These are phyloP conservation scores for Argentina anserina DNA, from an alignment of 306 rosid genomes.

Conservation along the genomic window DNA sequence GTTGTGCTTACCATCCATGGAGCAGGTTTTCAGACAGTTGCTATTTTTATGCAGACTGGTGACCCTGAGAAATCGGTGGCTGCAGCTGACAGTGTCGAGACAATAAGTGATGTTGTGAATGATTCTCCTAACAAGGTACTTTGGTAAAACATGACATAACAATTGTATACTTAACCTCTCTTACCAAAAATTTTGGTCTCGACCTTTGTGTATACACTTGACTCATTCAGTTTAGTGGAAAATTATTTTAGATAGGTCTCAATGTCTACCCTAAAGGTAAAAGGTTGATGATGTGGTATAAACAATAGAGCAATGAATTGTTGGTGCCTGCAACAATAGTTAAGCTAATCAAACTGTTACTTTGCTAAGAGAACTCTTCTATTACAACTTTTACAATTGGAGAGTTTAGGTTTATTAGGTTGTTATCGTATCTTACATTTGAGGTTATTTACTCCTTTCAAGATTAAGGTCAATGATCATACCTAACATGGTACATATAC, in stretches of 20 bases:
- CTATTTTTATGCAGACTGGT: conserved; percentile 99
- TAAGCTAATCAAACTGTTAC: background rate
- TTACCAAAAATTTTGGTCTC: background rate
- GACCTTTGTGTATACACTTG: background rate
- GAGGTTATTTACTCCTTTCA: background rate
- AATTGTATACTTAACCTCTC: background rate
- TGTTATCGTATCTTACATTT: too few species aligned
- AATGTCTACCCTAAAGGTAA: background rate
- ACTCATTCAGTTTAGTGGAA: background rate
- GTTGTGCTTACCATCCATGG: conserved; percentile 86
- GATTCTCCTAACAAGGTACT: conserved; percentile 88
- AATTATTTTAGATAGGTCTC: background rate
- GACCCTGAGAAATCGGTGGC: conserved; percentile 58
- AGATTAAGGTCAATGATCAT: background rate
- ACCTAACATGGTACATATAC: background rate
- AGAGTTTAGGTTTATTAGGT: background rate
- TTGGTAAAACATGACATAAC: conserved; percentile 17
- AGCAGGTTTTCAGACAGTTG: conserved; percentile 99
- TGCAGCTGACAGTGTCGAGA: conserved; percentile 26
- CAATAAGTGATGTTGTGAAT: conserved; percentile 64
- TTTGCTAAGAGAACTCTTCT: background rate
- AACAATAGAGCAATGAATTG: background rate
- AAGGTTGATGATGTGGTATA: background rate
- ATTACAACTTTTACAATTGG: background rate
- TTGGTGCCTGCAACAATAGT: background rate